These are phyloP conservation scores for Talaromyces borbonicus DNA, from an alignment of 495 filamentous ascomycete species.

Conservation along the genomic window DNA sequence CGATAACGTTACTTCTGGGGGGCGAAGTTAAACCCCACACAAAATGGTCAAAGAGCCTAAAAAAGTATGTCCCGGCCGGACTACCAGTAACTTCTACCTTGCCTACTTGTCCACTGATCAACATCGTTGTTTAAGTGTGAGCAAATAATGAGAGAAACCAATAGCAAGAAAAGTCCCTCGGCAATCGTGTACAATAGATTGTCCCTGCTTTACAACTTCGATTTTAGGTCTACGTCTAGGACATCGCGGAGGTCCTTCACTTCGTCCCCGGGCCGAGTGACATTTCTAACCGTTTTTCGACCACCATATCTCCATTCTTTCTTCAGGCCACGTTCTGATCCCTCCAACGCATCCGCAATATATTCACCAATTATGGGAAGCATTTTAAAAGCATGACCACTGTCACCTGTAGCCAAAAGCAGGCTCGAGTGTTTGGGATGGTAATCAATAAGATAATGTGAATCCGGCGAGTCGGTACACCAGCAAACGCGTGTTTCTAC, in stretches of 20 bases:
- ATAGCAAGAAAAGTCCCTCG: too few relatives aligned
- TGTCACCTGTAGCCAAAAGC: conserved; percentile 30
- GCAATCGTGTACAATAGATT: background rate
- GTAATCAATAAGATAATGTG: conserved; percentile 35
- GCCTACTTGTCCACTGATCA: too few relatives aligned
- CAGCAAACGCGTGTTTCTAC: conserved; percentile 32
- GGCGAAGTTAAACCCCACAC: background rate
- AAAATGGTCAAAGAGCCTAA: background rate
- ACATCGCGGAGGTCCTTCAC: conserved; percentile 4
- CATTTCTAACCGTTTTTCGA: conserved; percentile 6
- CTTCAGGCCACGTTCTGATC: background rate
- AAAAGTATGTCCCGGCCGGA: too few relatives aligned
- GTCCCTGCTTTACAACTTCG: background rate
- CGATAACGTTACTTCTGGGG: background rate
- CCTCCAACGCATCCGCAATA: conserved; percentile 5
- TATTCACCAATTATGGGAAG: conserved; percentile 29
- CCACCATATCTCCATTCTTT: conserved; percentile 5
- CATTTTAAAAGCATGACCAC: conserved; percentile 41
- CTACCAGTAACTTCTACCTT: too few relatives aligned
- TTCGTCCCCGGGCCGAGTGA: conserved; percentile 4
- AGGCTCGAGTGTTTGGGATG: conserved; percentile 25
- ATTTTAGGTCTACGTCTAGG: background rate
- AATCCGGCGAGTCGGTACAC: conserved; percentile 35
- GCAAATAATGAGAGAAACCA: too few relatives aligned
- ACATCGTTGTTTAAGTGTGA: too few relatives aligned